These are phyloP conservation scores for Brassica nigra DNA, from an alignment of 345 rosid genomes.

Conservation along the genomic window DNA sequence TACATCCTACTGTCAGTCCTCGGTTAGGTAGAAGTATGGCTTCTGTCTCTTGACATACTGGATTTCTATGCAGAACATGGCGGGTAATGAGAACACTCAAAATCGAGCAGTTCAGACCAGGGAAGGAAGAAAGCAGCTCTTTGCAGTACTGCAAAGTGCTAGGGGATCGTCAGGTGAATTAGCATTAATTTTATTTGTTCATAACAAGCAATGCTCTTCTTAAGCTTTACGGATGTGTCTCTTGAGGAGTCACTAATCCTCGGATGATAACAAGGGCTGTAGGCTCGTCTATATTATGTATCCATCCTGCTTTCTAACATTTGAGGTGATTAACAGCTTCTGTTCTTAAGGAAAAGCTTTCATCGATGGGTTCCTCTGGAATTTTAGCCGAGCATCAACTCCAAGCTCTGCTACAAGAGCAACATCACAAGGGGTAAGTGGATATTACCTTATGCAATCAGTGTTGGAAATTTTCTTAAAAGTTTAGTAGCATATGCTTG, in stretches of 20 bases:
- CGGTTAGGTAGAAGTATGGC: constrained; percentile 24
- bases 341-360: constrained; percentile 86
- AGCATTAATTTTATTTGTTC: constrained; percentile 22
- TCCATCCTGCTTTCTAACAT: constrained; percentile 39
- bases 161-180: constrained; percentile 93
- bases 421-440: constrained; percentile 83
- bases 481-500: background rate
- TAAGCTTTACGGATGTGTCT: constrained; percentile 9
- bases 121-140: constrained; percentile 97
- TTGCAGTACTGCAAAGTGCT: constrained; percentile 96
- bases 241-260: constrained; percentile 3
- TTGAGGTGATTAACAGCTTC: constrained; percentile 69
- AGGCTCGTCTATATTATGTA: background rate
- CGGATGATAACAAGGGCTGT: constrained; percentile 10
- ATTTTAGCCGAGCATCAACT: constrained; percentile 98
- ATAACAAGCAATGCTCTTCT: constrained; percentile 11
- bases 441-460: constrained; percentile 10
- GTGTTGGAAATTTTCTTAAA: constrained; percentile 10
- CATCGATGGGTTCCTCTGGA: constrained; percentile 93
- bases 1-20: constrained; percentile 19
- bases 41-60: constrained; percentile 25
- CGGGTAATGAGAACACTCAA: constrained; percentile 62
- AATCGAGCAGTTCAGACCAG: constrained; percentile 81
- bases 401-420: constrained; percentile 92
- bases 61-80: constrained; percentile 57